A percentile compares a stretch with the other conserved stretches of the same genome.
phyloP scores from a whole-genome alignment of 164 flowering plant genomes.

The Nymphaea colorata region DNA sequence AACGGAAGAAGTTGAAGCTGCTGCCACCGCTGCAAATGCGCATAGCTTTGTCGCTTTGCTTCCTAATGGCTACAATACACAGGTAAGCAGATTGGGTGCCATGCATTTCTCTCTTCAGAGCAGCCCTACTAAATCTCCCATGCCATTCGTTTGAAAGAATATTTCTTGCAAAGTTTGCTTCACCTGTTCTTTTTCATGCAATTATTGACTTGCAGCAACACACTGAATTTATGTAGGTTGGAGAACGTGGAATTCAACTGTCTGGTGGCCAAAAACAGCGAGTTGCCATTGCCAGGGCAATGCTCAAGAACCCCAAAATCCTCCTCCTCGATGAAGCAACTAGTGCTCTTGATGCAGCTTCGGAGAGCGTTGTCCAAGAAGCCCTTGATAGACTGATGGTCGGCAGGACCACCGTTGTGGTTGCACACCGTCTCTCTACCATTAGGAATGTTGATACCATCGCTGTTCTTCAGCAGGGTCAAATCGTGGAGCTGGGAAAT shows the following conservation, averaged over 20 bases:
- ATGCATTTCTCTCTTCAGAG: not conserved
- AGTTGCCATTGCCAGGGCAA: constrained; percentile 96
- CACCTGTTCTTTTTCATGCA: not conserved
- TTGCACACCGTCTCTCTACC: constrained; percentile 96
- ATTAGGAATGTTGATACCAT: constrained; percentile 85
- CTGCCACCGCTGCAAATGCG: constrained; percentile 87
- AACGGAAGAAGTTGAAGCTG: constrained; percentile 79
- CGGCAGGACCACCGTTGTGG: constrained; percentile 91
- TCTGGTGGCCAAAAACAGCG: constrained; percentile 99
- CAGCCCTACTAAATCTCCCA: not conserved
- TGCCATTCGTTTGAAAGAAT: not conserved
- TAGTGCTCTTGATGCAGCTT: constrained; percentile 91
- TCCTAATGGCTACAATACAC: constrained; percentile 81
- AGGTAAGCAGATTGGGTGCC: constrained; percentile 26
- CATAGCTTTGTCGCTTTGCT: constrained; percentile 85
- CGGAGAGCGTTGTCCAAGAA: constrained; percentile 93
- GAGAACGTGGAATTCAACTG: constrained; percentile 93
- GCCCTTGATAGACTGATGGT: constrained; percentile 95
- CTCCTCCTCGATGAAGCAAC: constrained; percentile 98
- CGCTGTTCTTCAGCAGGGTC: constrained; percentile 90
- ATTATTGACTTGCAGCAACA: not conserved
- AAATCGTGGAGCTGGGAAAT: constrained; percentile 84
- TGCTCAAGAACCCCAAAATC: constrained; percentile 86
- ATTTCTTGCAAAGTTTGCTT: not conserved
- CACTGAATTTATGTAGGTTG: constrained; percentile 39